Evolutionary conservation across 225 moss, liverwort and hornwort genomes (phyloP), one percentile per base, ranked within the genome.

Genomic region (Asterella californica): DNA sequence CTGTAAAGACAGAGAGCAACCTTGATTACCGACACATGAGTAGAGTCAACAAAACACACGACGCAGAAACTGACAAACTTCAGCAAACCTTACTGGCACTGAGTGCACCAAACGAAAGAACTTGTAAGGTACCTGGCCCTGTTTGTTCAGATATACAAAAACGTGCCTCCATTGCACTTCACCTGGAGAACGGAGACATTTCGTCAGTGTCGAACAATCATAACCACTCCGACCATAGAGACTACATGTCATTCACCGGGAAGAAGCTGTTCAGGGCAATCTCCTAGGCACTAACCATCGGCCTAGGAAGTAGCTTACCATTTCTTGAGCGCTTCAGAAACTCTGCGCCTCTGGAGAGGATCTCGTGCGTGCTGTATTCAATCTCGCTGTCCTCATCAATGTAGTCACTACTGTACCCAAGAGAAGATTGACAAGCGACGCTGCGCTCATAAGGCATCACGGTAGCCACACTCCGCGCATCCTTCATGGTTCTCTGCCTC

Each of bases 391-490:
- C 90, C 77, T 86, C 91, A n/a, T 85, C 86, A 24, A 83, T 87
- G 22, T 87, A 87, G 27, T 91, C 88, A 29, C 86, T 83, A 29
- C 83, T 83, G 45, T 85, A 86, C 27, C 79, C 78, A 38, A 82
- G 79, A 62, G 84, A 84, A 12, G 80, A 76, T 18, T 82, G 91
- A 66, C 88, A 88, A 70, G 83, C 81, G 7, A 83, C 72, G 75
- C 85, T 88, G 54, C 88, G 88, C 59, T 91, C 91, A 45, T 91
- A 91, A 15, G 91, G 91, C 82, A 87, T 91, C 46, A 91, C 91
- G 29, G 90, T 83, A 34, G 91, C 90, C 70, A 91, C 81, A 68
- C 87, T 91, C 50, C 84, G 80, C 83, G 85, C 77, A 71, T 91
- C 91, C 82, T 90, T 91, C 85, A 88, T 85, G 33, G 88, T 88